Conservation (phyloP, 1,284 basidiomycete genomes). For the Fomitopsis betulina region DNA sequence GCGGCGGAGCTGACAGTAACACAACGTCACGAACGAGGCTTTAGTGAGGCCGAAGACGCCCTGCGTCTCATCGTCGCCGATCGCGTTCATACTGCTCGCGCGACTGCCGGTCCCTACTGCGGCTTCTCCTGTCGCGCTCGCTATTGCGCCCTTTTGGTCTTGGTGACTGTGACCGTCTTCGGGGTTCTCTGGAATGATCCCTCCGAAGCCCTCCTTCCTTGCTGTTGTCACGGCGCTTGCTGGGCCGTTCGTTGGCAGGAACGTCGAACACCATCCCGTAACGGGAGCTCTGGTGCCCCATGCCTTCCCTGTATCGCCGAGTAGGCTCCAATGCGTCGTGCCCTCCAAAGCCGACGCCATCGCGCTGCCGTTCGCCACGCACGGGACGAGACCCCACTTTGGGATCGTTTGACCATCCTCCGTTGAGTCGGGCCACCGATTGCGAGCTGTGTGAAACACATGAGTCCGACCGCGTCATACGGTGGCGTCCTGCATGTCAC, state of each 20-base stretch:
- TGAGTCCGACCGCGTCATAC: background rate
- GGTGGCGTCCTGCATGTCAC: constrained; percentile 22
- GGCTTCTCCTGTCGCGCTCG: constrained; percentile 17
- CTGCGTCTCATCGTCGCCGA: constrained; percentile 13
- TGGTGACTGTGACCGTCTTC: constrained; percentile 17
- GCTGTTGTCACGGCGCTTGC: constrained; percentile 24
- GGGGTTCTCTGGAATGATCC: constrained; percentile 18
- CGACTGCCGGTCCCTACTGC: constrained; percentile 18
- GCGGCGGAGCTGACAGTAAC: background rate
- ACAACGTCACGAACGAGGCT: background rate
- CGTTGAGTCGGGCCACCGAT: constrained; percentile 80
- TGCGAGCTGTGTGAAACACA: constrained; percentile 59
- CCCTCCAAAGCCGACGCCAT: constrained; percentile 53
- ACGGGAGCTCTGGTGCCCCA: constrained; percentile 25
- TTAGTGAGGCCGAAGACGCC: background rate
- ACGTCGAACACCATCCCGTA: constrained; percentile 82
- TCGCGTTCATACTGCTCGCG: constrained; percentile 11
- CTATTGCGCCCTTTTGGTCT: constrained; percentile 19
- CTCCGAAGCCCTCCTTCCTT: constrained; percentile 21
- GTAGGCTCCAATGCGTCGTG: constrained; percentile 71
- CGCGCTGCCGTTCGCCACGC: constrained; percentile 23
- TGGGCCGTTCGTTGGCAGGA: constrained; percentile 20
- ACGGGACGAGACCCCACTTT: constrained; percentile 42
- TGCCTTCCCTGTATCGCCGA: constrained; percentile 52
- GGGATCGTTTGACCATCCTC: constrained; percentile 70